Evolutionary conservation across 148 eudicot genomes (phyloP).

Genomic region (Simmondsia chinensis): DNA sequence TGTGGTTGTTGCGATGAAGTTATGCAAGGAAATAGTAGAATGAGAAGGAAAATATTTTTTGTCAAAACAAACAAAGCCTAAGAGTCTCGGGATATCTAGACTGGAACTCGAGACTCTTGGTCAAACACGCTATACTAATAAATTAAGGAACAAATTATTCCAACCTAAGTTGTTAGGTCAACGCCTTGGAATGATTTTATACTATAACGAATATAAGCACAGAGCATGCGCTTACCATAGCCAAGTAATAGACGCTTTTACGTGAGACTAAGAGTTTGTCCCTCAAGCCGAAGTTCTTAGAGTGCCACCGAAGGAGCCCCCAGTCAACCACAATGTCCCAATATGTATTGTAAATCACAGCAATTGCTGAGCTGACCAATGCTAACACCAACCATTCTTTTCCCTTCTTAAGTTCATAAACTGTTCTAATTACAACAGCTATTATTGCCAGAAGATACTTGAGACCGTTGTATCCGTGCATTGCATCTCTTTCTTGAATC

Average conservation of each 20-base stretch:
- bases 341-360: constrained; percentile 48
- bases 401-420: constrained; percentile 37
- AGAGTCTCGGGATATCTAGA: no score
- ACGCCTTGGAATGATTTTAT: no score
- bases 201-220: no score
- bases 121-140: no score
- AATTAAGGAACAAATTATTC: no score
- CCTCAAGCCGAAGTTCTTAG: constrained; percentile 51
- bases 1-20: no score
- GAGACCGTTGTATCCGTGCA: constrained; percentile 44
- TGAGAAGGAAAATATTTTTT: no score
- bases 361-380: constrained; percentile 44
- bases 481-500: constrained; percentile 43
- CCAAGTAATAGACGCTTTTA: constrained; percentile 58
- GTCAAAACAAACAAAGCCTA: no score
- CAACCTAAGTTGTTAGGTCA: no score
- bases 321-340: constrained; percentile 81
- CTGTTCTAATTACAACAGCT: constrained; percentile 60
- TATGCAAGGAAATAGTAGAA: no score
- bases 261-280: constrained; percentile 51
- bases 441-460: constrained; percentile 67
- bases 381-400: constrained; percentile 47
- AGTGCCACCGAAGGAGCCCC: constrained; percentile 65
- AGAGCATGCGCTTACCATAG: constrained; percentile 65
- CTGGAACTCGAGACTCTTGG: no score